These are phyloP conservation scores for Juglanconis juglandina DNA, from an alignment of 2,329 filamentous ascomycete species.

Conservation along the genomic window DNA sequence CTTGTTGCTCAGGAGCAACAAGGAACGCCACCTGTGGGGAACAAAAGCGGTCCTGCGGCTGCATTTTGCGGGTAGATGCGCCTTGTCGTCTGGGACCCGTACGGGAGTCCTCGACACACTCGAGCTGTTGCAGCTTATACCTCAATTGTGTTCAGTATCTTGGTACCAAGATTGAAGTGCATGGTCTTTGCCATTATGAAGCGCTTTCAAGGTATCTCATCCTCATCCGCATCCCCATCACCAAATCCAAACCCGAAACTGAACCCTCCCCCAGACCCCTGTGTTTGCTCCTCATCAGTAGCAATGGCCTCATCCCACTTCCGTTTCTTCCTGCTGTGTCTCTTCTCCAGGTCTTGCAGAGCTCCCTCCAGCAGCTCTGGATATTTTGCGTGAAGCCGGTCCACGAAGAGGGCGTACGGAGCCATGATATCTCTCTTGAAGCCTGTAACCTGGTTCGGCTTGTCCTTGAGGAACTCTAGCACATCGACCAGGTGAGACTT, in stretches of 20 bases:
- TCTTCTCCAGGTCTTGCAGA: conserved; percentile 61
- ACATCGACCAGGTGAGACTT: conserved; percentile 69
- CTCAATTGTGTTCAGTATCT: no score
- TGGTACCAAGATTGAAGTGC: no score
- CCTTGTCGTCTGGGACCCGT: no score
- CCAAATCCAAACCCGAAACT: conserved; percentile 59
- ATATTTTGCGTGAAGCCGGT: conserved; percentile 59
- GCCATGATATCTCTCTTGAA: conserved; percentile 70
- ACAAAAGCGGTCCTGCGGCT: no score
- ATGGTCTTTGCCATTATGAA: background rate
- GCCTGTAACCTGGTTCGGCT: conserved; percentile 81
- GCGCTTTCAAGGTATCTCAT: conserved; percentile 28
- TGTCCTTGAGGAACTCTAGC: conserved; percentile 75
- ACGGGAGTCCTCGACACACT: no score
- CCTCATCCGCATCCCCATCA: conserved; percentile 34
- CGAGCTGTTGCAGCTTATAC: no score
- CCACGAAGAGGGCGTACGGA: conserved; percentile 71
- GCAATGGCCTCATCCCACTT: conserved; percentile 83
- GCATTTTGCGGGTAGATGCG: no score
- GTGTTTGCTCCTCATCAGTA: conserved; percentile 34
- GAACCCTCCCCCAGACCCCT: conserved; percentile 33
- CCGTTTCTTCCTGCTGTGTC: conserved; percentile 64
- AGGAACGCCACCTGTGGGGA: no score
- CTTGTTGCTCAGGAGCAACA: no score
- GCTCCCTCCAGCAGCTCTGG: conserved; percentile 67